Conservation (phyloP, 2,329 filamentous ascomycete species). For the Penicillium sp. region DNA sequence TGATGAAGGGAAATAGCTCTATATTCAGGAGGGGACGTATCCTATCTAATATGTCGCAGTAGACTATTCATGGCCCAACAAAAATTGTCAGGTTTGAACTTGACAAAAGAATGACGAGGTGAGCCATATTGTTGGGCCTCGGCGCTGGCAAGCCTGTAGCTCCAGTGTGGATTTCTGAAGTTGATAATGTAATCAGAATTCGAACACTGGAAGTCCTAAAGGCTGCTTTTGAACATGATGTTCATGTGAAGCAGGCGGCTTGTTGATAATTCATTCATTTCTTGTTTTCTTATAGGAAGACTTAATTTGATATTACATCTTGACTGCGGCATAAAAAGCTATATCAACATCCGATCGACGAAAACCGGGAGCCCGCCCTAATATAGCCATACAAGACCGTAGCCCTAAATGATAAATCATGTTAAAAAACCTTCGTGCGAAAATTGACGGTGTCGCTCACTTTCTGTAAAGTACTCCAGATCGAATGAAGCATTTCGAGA, state of each 20-base stretch:
- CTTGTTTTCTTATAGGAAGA: not conserved
- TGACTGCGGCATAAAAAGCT: not conserved
- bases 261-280: no score
- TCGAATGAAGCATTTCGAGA: no score
- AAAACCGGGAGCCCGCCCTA: constrained; percentile 3
- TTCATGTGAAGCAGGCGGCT: no score
- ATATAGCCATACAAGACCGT: not conserved
- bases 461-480: not conserved
- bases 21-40: no score
- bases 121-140: not conserved
- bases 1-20: no score
- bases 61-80: no score
- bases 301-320: not conserved
- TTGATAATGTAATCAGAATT: not conserved
- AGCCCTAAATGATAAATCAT: not conserved
- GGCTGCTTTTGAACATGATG: not conserved
- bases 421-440: not conserved
- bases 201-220: no score
- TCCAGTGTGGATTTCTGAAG: not conserved
- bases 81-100: no score
- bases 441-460: not conserved
- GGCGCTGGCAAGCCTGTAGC: not conserved
- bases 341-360: not conserved
- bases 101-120: no score
- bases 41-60: no score